Evolutionary conservation across 805 yeast genomes (phyloP), one percentile per base, ranked within the genome.

Genomic region (Debaryomyces maramus): DNA sequence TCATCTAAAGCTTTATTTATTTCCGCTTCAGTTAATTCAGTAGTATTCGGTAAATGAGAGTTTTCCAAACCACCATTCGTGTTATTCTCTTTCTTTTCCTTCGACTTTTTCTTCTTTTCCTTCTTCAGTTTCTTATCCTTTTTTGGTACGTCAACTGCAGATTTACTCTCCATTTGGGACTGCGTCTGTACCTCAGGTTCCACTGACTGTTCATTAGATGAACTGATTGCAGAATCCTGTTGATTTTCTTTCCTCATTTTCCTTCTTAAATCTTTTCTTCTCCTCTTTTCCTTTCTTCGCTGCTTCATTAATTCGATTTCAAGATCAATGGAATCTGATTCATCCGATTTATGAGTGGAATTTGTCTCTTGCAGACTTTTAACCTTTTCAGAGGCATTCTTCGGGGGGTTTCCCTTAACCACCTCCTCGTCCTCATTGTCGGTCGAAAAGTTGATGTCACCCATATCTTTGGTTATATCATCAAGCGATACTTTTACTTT

Each of bases 391-490:
- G 9, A 11, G 6, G 9, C 6, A 6, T 18, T 23, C 28, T 33
- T 33, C 18, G 17, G 10, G n/a, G 21, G 13, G 6, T 6, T 10
- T 8, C 9, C 16, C 13, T 32, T 20, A 8, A 18, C 23, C n/a
- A 35, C 21, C 15, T 34, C 24, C 15, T 34, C 47, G 5, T 39
- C 46, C 9, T 61, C 67, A 13, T 48, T 51, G 33, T 57, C 63
- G 39, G 60, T 50, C 30, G 62, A 56, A 37, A 62, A 52, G 2
- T 49, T 36, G 5, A 61, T 49, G 6, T 50, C 63, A 17, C 46
- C 49, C 24, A 63, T 50, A 44, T 61, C 68, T 17, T 46, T 46
- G 11, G 61, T 60, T 23, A 63, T 53, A 34, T 61, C 67, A 21
- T 43, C 51, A 7, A 53, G 32, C 1, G 49, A 26, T 13, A 55